Evolutionary conservation across 176 grass and related monocot genomes (phyloP), one percentile per base, ranked within the genome.

Genomic region (Cocos nucifera): DNA sequence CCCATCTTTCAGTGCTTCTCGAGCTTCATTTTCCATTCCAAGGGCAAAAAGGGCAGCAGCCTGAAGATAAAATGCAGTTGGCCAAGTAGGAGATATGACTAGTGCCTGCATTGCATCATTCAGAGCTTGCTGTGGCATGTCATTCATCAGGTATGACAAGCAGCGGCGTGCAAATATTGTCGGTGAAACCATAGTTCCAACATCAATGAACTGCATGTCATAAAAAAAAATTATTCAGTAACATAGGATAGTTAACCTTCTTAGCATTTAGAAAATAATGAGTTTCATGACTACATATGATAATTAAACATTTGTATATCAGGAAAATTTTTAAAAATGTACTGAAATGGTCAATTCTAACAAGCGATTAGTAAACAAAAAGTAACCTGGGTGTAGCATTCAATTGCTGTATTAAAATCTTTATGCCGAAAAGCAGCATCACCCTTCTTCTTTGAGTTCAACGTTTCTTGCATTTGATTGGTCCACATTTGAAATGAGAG

Each of bases 401-500:
- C 81, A n/a, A 97, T 91, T 63, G 93, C 93, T 73, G 87, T 70
- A 68, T 69, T 71, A 73, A 92, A 88, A 67, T 97, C 93, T 66
- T 97, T 97, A 22, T 97, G 93, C 54, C 84, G 75, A 61, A 97
- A 97, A 70, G 93, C 93, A 78, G 65, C 72, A 73, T 97, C 93
- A 35, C 93, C 93, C 83, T 97, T 97, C 87, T 97, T 97, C 75
- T 97, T 97, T 10, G 93, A 97, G 61, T 87, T 85, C 54, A 97
- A 69, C 0, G 93, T 97, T 55, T 97, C 93, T 88, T 97, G 93
- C 93, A 97, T 97, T 85, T 97, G 93, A 72, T 91, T 91, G 30
- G 93, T 97, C 93, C 93, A 97, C 93, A 97, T 97, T 74, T 97
- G 93, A 85, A 97, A 97, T 1, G 93, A 97, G 18, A 97, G 70